Percentiles rank a stretch among this genome's conserved stretches.
Evolutionary conservation across 108 stramenopile species (phyloP).

Genomic region (Epipyxis sp.): DNA sequence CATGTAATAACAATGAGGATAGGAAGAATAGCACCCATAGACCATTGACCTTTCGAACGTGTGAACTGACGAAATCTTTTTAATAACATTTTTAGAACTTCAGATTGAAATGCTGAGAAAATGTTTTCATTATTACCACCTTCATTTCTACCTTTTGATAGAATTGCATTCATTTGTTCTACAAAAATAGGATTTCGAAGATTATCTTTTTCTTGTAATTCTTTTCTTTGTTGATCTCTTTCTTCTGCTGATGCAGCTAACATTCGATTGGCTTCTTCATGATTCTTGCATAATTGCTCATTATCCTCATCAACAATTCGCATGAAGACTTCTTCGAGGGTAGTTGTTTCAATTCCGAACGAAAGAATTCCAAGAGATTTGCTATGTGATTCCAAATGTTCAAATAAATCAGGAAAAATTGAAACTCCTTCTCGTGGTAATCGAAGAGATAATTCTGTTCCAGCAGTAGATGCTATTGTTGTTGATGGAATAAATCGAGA

Average conservation of each 20-base stretch:
- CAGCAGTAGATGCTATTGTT: neutral
- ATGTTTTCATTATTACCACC: neutral
- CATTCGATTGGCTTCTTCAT: slow-evolving; percentile 1
- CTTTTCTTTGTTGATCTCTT: neutral
- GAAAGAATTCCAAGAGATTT: neutral
- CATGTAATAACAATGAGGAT: neutral
- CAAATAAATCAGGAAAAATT: slow-evolving; percentile 13
- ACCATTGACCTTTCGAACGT: slow-evolving; percentile 27
- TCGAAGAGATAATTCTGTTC: slow-evolving; percentile 23
- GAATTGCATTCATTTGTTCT: neutral
- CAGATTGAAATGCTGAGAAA: neutral
- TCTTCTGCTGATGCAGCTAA: slow-evolving; percentile 26
- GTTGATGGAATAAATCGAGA: neutral
- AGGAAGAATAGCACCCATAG: slow-evolving; percentile 18
- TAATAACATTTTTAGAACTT: neutral
- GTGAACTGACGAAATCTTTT: slow-evolving; percentile 21
- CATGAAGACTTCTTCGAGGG: slow-evolving; percentile 31
- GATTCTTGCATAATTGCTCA: slow-evolving; percentile 3
- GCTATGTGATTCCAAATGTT: slow-evolving; percentile 5
- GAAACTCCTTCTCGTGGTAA: slow-evolving; percentile 10
- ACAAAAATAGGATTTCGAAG: neutral
- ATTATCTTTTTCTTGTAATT: neutral
- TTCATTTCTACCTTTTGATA: neutral
- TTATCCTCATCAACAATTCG: slow-evolving; percentile 28
- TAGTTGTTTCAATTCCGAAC: slow-evolving; percentile 30